Evolutionary conservation across 345 rosid genomes (phyloP).

Genomic region (Brassica incana): DNA sequence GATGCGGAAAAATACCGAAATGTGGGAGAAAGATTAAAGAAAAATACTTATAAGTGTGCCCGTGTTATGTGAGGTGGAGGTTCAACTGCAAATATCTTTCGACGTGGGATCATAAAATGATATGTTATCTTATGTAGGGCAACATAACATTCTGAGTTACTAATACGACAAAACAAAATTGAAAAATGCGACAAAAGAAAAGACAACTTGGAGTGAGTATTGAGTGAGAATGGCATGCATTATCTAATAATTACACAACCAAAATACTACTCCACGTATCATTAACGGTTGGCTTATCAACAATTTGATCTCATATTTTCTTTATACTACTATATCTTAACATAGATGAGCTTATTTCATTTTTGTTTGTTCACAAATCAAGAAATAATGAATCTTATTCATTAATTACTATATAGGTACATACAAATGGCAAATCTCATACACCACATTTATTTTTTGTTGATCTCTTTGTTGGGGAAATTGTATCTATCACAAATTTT

Average conservation of each 20-base stretch:
- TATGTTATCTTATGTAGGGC: slow-evolving; percentile 33
- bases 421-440: slow-evolving; percentile 6
- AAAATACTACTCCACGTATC: slow-evolving; percentile 5
- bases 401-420: slow-evolving; percentile 7
- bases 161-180: slow-evolving; percentile 23
- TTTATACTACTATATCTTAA: not conserved
- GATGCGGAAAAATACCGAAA: not conserved
- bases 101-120: slow-evolving; percentile 23
- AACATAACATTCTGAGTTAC: slow-evolving; percentile 20
- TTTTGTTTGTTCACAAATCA: slow-evolving; percentile 31
- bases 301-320: slow-evolving; percentile 1
- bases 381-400: slow-evolving; percentile 15
- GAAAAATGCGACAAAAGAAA: slow-evolving; percentile 11
- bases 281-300: slow-evolving; percentile 30
- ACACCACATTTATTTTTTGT: slow-evolving; percentile 27
- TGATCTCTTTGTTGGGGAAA: slow-evolving; percentile 28
- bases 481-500: slow-evolving; percentile 11
- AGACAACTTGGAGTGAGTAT: slow-evolving; percentile 28
- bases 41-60: slow-evolving; percentile 8
- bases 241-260: slow-evolving; percentile 30
- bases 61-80: slow-evolving; percentile 7
- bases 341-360: slow-evolving; percentile 9
- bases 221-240: slow-evolving; percentile 34
- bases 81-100: slow-evolving; percentile 8
- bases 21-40: slow-evolving; percentile 2